Conservation (phyloP, 331 rosid genomes). For the Cydonia oblonga region DNA sequence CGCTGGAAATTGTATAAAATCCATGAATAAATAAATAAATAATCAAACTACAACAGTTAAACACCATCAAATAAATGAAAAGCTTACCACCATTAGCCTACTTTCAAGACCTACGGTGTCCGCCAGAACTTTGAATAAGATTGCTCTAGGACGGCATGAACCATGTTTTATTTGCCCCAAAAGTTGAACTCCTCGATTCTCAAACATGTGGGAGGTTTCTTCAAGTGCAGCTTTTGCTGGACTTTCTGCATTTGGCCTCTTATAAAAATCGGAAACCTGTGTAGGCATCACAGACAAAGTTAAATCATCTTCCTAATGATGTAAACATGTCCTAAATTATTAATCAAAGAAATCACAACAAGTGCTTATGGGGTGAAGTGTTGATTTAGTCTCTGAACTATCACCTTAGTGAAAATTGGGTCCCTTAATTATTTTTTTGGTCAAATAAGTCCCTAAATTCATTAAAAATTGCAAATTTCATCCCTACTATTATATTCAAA, state of each 20-base stretch:
- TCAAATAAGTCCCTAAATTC: too few relatives aligned
- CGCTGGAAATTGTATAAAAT: neutral
- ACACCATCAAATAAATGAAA: constrained; percentile 9
- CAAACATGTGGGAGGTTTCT: constrained; percentile 73
- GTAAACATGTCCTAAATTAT: neutral
- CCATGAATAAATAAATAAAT: neutral
- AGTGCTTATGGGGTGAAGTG: too few relatives aligned
- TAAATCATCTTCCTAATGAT: neutral
- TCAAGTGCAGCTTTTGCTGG: constrained; percentile 85
- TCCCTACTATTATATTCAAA: too few relatives aligned
- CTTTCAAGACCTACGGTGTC: constrained; percentile 95
- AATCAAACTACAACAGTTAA: neutral
- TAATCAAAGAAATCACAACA: neutral
- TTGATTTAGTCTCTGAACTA: too few relatives aligned
- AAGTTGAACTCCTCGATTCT: constrained; percentile 77
- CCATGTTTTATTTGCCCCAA: constrained; percentile 93
- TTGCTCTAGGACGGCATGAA: constrained; percentile 88
- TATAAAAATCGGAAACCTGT: constrained; percentile 84
- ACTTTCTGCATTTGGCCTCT: constrained; percentile 73
- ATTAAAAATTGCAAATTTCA: too few relatives aligned
- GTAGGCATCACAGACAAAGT: constrained; percentile 6
- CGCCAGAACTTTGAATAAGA: constrained; percentile 86
- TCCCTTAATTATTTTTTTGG: too few relatives aligned
- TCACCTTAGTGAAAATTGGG: too few relatives aligned
- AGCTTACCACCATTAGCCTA: constrained; percentile 82